Base-by-base conservation (phyloP, 176 grass and related monocot species). In the Poa pratensis region DNA sequence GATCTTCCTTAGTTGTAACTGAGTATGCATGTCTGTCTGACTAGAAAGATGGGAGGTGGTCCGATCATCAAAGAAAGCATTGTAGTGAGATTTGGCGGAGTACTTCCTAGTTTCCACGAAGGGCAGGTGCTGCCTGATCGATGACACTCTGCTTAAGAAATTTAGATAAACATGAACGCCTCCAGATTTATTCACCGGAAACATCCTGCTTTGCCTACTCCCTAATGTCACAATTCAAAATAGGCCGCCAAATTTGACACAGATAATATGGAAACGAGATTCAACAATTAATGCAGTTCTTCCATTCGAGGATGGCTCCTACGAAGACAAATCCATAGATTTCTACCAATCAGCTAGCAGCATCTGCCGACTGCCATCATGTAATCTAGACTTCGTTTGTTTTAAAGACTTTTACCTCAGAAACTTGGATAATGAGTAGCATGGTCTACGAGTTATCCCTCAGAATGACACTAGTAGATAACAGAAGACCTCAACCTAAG, bases 401-500 rank as follows among this genome's bases (percentile, higher is more conserved):
- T 46, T 46, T 22, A 22, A 75, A 14, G 1, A 23, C 18, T 50
- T 48, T 18, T 75, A 23, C 54, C 30, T 75, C 54, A 63, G 26
- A 75, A 62, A 62, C 12, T 62, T 16, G 26, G 3, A 45, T 48
- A 73, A 9, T 48, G 7, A 48, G 42, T 48, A 73, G 69, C 52
- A 26, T 52, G 52, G 46, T 49, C 9, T 24, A 77, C 46, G 23
- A 58, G 20, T 32, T 73, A 45, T 39, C 53, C 71, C 9, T n/a
- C 62, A 9, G 17, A 16, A 15, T n/a, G 43, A 28, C 22, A 28
- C 3, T 84, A 5, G 75, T 34, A 63, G 62, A 72, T 78, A 46
- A 39, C 60, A 59, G 55, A n/a, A 85, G 61, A 32, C 23, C 62
- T 76, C 62, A 77, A 72, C 83, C 15, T 1, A 32, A 78, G 40